Evolutionary conservation across 163 green algal species (phyloP).

Genomic region (Picocystis sp.): DNA sequence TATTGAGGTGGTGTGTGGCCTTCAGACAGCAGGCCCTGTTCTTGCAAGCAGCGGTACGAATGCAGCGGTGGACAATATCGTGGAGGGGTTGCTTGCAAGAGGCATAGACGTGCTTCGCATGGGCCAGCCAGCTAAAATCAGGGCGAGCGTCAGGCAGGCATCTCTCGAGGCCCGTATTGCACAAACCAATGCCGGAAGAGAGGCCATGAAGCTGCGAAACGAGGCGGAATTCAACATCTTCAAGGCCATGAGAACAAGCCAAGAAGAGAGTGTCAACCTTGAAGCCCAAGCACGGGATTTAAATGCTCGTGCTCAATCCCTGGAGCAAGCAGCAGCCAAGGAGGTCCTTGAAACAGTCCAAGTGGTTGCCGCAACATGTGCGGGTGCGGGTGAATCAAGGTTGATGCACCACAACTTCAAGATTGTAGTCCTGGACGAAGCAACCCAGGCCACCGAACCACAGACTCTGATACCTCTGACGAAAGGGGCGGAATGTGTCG

Average conservation of each 20-base stretch:
- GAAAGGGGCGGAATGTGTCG: conserved; percentile 23
- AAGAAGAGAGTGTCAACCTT: conserved; percentile 12
- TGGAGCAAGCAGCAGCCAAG: not conserved
- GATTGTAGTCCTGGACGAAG: conserved; percentile 84
- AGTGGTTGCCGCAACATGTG: conserved; percentile 75
- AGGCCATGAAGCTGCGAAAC: conserved; percentile 10
- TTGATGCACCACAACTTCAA: conserved; percentile 40
- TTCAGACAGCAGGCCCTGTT: conserved; percentile 12
- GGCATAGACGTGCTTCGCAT: conserved; percentile 28
- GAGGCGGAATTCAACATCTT: conserved; percentile 8
- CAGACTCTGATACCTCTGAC: conserved; percentile 48
- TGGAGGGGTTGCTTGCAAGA: conserved; percentile 19
- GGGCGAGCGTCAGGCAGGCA: conserved; percentile 4
- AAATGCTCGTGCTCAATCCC: conserved; percentile 1
- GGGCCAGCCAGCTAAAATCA: conserved; percentile 22
- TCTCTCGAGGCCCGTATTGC: conserved; percentile 23
- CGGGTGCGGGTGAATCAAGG: conserved; percentile 42
- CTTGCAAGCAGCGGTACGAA: conserved; percentile 20
- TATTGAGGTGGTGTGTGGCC: conserved; percentile 1
- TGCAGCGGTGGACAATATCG: conserved; percentile 36
- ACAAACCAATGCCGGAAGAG: conserved; percentile 10
- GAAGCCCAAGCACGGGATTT: not conserved
- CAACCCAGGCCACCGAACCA: conserved; percentile 70
- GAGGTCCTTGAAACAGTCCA: conserved; percentile 23
- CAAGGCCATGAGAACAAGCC: conserved; percentile 10